phyloP scores from a whole-genome alignment of 805 yeast genomes.

The Yamadazyma scolyti region DNA sequence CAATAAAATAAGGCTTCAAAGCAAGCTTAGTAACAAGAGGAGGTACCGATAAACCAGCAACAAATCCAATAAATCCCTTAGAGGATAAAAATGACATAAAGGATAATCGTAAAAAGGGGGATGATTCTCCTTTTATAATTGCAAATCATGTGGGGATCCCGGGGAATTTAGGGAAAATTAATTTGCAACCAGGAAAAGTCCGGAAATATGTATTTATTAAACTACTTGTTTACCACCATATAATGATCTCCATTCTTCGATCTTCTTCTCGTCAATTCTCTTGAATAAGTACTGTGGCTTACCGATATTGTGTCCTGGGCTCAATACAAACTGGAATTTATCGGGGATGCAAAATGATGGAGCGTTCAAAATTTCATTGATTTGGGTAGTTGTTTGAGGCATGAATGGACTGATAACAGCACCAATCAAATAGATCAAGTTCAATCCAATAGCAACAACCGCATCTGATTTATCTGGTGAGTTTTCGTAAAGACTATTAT shows the following conservation, averaged over 20 bases:
- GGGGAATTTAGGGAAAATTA: slow-evolving; percentile 1
- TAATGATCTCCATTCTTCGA: slow-evolving; percentile 79
- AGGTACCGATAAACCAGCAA: slow-evolving; percentile 27
- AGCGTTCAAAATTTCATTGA: slow-evolving; percentile 75
- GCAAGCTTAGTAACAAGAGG: slow-evolving; percentile 25
- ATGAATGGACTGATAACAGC: slow-evolving; percentile 83
- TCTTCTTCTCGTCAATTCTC: slow-evolving; percentile 86
- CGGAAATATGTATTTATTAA: too few relatives aligned
- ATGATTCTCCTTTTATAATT: background rate
- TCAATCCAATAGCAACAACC: slow-evolving; percentile 87
- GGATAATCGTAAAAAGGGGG: background rate
- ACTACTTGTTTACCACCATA: slow-evolving; percentile 74
- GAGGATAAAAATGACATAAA: slow-evolving; percentile 7
- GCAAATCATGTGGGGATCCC: too few relatives aligned
- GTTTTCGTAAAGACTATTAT: slow-evolving; percentile 76
- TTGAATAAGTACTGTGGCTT: slow-evolving; percentile 88
- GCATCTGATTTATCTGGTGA: slow-evolving; percentile 82
- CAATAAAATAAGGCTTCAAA: slow-evolving; percentile 22
- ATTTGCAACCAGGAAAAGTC: too few relatives aligned
- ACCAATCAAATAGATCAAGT: slow-evolving; percentile 80
- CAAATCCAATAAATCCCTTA: slow-evolving; percentile 17
- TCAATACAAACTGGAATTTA: slow-evolving; percentile 62
- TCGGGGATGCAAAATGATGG: slow-evolving; percentile 79
- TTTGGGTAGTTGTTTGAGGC: slow-evolving; percentile 75
- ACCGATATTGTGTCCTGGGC: slow-evolving; percentile 82